phyloP scores from a whole-genome alignment of 2,329 filamentous ascomycete species.

The Cytospora chrysosperma region DNA sequence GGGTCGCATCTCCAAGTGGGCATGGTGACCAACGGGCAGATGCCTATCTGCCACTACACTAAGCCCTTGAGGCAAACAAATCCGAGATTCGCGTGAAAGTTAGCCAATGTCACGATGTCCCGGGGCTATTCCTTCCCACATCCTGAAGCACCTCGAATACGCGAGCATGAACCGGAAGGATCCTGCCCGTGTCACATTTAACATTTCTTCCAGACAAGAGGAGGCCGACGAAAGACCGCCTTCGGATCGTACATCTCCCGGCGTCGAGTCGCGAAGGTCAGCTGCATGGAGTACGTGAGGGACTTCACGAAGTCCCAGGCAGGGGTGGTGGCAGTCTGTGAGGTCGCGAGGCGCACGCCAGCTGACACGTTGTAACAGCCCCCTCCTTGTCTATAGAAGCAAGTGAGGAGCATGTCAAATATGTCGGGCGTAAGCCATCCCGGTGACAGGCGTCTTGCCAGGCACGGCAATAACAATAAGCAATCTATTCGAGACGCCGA shows the following conservation, averaged over 20 bases:
- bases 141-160: not conserved
- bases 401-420: not conserved
- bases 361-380: not conserved
- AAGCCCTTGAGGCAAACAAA: not conserved
- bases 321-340: not conserved
- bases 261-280: not conserved
- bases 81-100: not conserved
- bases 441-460: not conserved
- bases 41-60: not conserved
- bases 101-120: not conserved
- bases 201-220: not conserved
- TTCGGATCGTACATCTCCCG: not conserved
- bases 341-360: not conserved
- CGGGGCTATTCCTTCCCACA: not conserved
- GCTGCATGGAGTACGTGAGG: not conserved
- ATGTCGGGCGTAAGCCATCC: not conserved
- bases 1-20: not conserved
- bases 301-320: not conserved
- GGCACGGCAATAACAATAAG: not conserved
- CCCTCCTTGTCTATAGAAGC: not conserved
- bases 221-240: not conserved
- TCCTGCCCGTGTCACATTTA: not conserved
- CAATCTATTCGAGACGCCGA: not conserved
- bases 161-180: not conserved
- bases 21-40: not conserved